A percentile compares a stretch with the other conserved stretches of the same genome.
Evolutionary conservation across 108 stramenopile genomes (phyloP).

Genomic region (Cyclotella sp.): DNA sequence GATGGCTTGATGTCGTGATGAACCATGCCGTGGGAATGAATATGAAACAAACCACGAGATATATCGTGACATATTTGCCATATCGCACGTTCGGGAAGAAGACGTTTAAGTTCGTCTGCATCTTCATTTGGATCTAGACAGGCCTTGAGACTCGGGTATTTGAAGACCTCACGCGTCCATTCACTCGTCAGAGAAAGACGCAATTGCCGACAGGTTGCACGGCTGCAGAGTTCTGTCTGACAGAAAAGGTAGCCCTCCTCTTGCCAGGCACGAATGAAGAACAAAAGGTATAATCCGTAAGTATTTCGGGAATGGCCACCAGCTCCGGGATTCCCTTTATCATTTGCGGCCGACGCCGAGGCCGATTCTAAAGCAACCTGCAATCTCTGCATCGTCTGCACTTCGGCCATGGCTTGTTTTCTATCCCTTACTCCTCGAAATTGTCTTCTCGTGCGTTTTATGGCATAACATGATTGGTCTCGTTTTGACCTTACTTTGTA

Average conservation of each 20-base stretch:
- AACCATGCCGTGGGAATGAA: constrained; percentile 79
- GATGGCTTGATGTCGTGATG: constrained; percentile 90
- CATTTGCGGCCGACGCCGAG: constrained; percentile 18
- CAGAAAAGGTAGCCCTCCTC: constrained; percentile 83
- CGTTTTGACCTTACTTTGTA: constrained; percentile 79
- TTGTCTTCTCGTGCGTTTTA: constrained; percentile 80
- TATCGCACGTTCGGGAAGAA: constrained; percentile 70
- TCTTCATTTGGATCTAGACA: constrained; percentile 49
- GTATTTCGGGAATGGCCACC: constrained; percentile 42
- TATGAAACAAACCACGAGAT: constrained; percentile 76
- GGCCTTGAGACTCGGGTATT: constrained; percentile 71
- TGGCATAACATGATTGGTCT: constrained; percentile 69
- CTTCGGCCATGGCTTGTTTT: constrained; percentile 77
- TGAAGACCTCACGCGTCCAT: constrained; percentile 59
- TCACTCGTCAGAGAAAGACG: constrained; percentile 63
- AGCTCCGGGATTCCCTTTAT: constrained; percentile 1
- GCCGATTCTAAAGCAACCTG: constrained; percentile 53
- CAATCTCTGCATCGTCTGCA: constrained; percentile 81
- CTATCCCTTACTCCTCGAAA: constrained; percentile 86
- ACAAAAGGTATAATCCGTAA: constrained; percentile 78
- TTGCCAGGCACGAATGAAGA: constrained; percentile 86
- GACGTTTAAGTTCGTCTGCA: constrained; percentile 34
- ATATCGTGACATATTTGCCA: constrained; percentile 91
- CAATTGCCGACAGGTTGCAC: constrained; percentile 80
- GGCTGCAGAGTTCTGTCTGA: constrained; percentile 87